Evolutionary conservation across 768 basidiomycete genomes (phyloP).

Genomic region (Leccinum pellstonianum): DNA sequence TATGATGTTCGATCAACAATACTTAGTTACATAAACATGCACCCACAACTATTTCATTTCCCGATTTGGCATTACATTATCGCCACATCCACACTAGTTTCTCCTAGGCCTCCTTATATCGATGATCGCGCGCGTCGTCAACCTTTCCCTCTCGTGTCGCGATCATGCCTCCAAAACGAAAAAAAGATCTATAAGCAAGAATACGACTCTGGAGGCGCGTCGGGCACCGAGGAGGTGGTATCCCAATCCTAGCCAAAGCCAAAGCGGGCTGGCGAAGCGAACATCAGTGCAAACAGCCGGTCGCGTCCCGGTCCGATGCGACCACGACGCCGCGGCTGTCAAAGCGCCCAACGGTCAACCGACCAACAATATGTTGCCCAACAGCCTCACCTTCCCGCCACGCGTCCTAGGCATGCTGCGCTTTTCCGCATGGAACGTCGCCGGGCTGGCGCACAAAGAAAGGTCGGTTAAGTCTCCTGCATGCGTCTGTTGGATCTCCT

Average conservation of each 20-base stretch:
- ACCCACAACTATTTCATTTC: background rate
- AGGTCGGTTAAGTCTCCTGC: conserved; percentile 44
- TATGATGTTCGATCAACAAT: conserved; percentile 4
- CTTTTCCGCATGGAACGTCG: conserved; percentile 78
- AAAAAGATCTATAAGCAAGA: conserved; percentile 31
- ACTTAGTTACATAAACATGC: background rate
- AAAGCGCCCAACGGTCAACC: conserved; percentile 53
- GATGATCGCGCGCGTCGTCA: background rate
- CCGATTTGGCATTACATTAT: background rate
- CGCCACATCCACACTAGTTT: background rate
- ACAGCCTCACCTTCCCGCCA: conserved; percentile 54
- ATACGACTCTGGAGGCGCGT: conserved; percentile 34
- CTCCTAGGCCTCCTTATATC: background rate
- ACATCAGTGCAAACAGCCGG: conserved; percentile 25
- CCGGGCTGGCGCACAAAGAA: conserved; percentile 69
- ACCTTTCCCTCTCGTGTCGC: background rate
- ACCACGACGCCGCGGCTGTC: background rate
- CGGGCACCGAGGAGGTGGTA: conserved; percentile 27
- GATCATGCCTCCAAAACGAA: conserved; percentile 32
- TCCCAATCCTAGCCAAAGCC: conserved; percentile 15
- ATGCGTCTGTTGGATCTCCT: too few relatives aligned
- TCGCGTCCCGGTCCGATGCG: conserved; percentile 6
- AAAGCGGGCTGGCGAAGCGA: conserved; percentile 17
- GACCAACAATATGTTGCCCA: conserved; percentile 73
- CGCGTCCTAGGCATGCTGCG: conserved; percentile 47